phyloP scores from a whole-genome alignment of 345 rosid species.

The Eucalyptus viminalis region DNA sequence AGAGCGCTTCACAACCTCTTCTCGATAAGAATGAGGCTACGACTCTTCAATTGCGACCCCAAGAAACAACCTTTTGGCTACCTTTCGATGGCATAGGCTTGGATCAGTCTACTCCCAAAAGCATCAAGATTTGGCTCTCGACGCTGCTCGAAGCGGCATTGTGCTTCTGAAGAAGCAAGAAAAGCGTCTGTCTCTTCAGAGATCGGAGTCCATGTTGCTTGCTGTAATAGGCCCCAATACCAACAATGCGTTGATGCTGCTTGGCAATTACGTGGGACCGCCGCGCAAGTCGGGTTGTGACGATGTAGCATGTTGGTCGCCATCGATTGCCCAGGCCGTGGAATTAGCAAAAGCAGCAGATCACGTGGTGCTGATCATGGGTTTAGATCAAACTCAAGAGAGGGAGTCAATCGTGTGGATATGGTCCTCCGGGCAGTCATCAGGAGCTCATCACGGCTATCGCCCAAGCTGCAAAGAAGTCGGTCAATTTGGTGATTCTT shows the following conservation, averaged over 20 bases:
- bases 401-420: slow-evolving; percentile 59
- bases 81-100: slow-evolving; percentile 24
- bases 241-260: slow-evolving; percentile 29
- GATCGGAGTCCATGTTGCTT: slow-evolving; percentile 27
- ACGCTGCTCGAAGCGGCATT: slow-evolving; percentile 76
- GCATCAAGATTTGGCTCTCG: slow-evolving; percentile 70
- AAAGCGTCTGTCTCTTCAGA: slow-evolving; percentile 47
- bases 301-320: slow-evolving; percentile 42
- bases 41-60: slow-evolving; percentile 76
- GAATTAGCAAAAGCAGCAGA: slow-evolving; percentile 43
- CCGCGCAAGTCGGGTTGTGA: slow-evolving; percentile 67
- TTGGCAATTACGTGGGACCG: slow-evolving; percentile 76
- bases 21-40: slow-evolving; percentile 68
- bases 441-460: slow-evolving; percentile 42
- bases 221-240: slow-evolving; percentile 90
- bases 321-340: slow-evolving; percentile 41
- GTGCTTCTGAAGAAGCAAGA: slow-evolving; percentile 68
- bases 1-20: slow-evolving; percentile 75
- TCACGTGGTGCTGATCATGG: slow-evolving; percentile 67
- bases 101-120: slow-evolving; percentile 49
- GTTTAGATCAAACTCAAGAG: slow-evolving; percentile 74
- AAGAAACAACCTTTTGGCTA: slow-evolving; percentile 32
- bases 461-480: slow-evolving; percentile 53
- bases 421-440: slow-evolving; percentile 67
- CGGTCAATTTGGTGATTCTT: slow-evolving; percentile 55